Base-by-base conservation (phyloP, 768 basidiomycete species). In the Suillus paluster region DNA sequence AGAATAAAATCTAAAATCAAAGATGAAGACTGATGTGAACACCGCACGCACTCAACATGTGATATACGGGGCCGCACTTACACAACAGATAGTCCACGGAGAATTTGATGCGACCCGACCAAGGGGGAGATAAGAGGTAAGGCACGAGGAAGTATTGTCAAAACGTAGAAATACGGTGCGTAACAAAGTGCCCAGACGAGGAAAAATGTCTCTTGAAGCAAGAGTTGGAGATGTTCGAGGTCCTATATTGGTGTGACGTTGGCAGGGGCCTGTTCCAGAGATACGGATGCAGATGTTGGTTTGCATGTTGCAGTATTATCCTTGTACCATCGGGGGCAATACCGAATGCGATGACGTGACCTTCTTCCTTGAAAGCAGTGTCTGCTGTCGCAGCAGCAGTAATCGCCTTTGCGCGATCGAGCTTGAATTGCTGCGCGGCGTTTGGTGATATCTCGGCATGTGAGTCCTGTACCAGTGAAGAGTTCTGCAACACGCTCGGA, bases 51-150 rank as follows among this genome's bases (percentile, higher is more conserved):
- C 95, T 98, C 96, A 12, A 97, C 96, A 74, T n/a, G n/a, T n/a
- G n/a, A n/a, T 99, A 98, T 1, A 96, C 92, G 3, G 97, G 95
- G 0, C 97, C 97, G 12, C 92, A 85, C 69, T 94, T 95, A 75
- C 99, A 99, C 27, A 99, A 77, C 12, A 99, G 84, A 77, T 91
- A 95, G 70, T 99, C 97, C 41, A 91, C 91, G 68, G 95, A 98
- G 76, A 99, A 99, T 75, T 99, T 99, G 80, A 97, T 88, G 1
- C 89, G 27, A 98, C 93, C 97, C 97, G 99, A 27, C 97, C 97
- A 8, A 98, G 82, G 4, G 95, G 95, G 17, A 96, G 30, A 97
- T 4, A 86, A 86, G 54, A 89, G 87, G 68, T 98, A 99, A 68
- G 92, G 84, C 48, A 99, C 81, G 27, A 99, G 77, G 78, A 98